phyloP scores from a whole-genome alignment of 2,329 filamentous ascomycete species.

The Fusarium torreyae region DNA sequence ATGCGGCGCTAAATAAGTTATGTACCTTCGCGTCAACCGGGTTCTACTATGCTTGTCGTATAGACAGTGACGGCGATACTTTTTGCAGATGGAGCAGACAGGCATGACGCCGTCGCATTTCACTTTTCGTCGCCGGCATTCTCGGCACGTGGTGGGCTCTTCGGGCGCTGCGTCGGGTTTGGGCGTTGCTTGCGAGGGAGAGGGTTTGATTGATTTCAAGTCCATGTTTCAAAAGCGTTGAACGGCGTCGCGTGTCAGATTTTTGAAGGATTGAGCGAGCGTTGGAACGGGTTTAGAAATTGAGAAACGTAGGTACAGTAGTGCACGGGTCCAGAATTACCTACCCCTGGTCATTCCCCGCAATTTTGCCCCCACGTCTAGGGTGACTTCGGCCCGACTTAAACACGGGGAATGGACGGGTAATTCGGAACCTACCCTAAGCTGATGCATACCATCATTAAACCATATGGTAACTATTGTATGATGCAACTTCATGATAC shows the following conservation, averaged over 20 bases:
- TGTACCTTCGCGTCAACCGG: conserved; percentile 35
- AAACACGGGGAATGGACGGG: conserved; percentile 8
- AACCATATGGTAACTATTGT: too few species aligned
- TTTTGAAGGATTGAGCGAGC: too few species aligned
- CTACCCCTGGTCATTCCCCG: conserved; percentile 26
- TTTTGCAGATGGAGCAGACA: conserved; percentile 33
- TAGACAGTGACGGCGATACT: conserved; percentile 37
- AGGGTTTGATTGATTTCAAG: background rate
- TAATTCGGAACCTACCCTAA: too few species aligned
- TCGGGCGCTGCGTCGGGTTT: conserved; percentile 21
- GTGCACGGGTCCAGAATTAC: too few species aligned
- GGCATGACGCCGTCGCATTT: conserved; percentile 41
- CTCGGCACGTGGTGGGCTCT: conserved; percentile 34
- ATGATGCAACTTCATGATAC: too few species aligned
- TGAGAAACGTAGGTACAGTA: conserved; percentile 15
- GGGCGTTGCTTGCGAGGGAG: conserved; percentile 12
- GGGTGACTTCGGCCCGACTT: conserved; percentile 27
- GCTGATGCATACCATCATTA: too few species aligned
- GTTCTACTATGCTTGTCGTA: conserved; percentile 40
- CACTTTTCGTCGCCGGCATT: conserved; percentile 38
- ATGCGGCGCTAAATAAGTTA: background rate
- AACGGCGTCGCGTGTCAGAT: background rate
- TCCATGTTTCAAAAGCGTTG: conserved; percentile 15
- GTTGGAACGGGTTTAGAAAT: conserved; percentile 11
- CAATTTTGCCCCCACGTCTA: conserved; percentile 22